These are phyloP conservation scores for Dendrocalamus sinicus DNA, from an alignment of 176 grass and related monocot genomes.

Conservation along the genomic window DNA sequence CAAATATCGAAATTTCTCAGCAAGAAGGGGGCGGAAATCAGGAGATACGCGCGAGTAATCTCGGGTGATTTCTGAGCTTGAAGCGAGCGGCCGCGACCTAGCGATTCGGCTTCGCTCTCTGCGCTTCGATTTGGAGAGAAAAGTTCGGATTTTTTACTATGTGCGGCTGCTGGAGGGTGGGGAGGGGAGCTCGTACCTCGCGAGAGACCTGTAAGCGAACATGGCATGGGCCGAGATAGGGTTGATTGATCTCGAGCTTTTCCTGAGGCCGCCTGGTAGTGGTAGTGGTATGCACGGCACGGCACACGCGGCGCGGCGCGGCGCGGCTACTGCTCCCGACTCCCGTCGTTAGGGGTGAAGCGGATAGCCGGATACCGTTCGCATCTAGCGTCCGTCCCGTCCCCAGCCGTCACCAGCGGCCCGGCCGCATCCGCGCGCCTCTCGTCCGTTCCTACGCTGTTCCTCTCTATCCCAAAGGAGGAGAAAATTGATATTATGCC, in stretches of 20 bases:
- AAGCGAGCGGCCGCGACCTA: not conserved
- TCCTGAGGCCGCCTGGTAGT: not conserved
- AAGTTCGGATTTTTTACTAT: not conserved
- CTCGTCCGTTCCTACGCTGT: no score
- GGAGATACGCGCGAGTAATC: not conserved
- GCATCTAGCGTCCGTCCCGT: no score
- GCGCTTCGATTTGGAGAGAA: not conserved
- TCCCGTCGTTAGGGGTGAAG: not conserved
- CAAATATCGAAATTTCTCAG: no score
- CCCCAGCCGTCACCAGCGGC: no score
- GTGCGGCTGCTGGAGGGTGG: not conserved
- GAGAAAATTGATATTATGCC: no score
- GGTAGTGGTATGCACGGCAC: not conserved
- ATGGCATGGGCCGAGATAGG: not conserved
- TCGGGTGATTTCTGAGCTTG: not conserved
- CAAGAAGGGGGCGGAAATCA: not conserved
- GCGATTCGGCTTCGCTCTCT: not conserved
- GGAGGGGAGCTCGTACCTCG: not conserved
- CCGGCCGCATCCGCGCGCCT: no score
- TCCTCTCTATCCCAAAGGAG: no score
- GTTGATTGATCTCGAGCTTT: not conserved
- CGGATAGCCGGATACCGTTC: no score
- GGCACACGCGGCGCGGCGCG: not conserved
- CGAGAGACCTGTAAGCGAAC: slow-evolving; percentile 9
- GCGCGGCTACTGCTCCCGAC: not conserved